Base-by-base conservation (phyloP, 805 yeast genomes). In the Metschnikowia kofuensis region DNA sequence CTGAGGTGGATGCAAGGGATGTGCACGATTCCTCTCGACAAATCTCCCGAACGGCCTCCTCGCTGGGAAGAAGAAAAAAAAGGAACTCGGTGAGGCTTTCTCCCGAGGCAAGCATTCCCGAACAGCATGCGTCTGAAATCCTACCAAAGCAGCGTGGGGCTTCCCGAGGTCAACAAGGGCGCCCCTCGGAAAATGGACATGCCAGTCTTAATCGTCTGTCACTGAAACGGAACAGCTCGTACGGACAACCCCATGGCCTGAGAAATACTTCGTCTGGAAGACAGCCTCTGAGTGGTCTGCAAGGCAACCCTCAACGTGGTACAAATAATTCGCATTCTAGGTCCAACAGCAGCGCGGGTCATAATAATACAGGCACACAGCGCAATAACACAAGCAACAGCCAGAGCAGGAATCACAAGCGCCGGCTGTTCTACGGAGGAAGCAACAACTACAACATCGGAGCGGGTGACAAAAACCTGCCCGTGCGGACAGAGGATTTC, bases 31-130 rank as follows among this genome's bases (percentile, higher is more conserved):
- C 41, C 7, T 13, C 40, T 10, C 48, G 41, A 32, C 48, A 50
- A 14, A 34, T 13, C n/a, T 38, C 41, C 8, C 49, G 44, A 11
- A 12, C 53, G 45, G 15, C 40, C 12, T 42, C 52, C 40, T 42
- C 14, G 46, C 48, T 47, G 45, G 35, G 36, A 11, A 37, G 37
- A 26, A 67, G 62, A 55, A 68, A 64, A 45, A 69, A 67, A 58
- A 61, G 74, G 47, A 67, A 62, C 47, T 67, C 72, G 2, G 48
- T 64, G 45, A 57, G 69, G 48, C 54, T 66, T 47, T 68, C 67
- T 48, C 50, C 50, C 7, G 46, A 47, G 6, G 16, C 46, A 29
- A 42, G 46, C 32, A 16, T 34, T 14, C 48, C 61, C 31, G 63
- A 59, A 35, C 51, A 49, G 28, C 59, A 52, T n/a, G 51, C 59